These are phyloP conservation scores for Starmerella riodocensis DNA, from an alignment of 805 yeast species.

Conservation along the genomic window DNA sequence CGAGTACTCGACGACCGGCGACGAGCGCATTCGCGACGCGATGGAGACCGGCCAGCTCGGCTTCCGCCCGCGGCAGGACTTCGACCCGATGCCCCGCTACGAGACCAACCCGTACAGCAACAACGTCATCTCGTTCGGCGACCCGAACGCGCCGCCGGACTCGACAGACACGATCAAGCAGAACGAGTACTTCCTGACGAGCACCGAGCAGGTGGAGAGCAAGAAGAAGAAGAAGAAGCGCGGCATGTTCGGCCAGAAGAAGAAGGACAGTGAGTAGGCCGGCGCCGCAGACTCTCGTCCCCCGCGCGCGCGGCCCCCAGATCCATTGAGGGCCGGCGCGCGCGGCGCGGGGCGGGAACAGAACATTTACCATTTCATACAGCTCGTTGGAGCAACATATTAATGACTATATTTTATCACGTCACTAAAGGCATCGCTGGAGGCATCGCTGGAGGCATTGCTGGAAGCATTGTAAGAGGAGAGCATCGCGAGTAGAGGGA, in stretches of 20 bases:
- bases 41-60: constrained; percentile 69
- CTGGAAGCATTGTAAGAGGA: too few species aligned
- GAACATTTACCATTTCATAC: too few species aligned
- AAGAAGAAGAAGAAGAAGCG: constrained; percentile 62
- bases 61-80: constrained; percentile 64
- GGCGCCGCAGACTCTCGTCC: too few species aligned
- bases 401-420: too few species aligned
- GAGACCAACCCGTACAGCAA: constrained; percentile 28
- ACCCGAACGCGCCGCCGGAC: constrained; percentile 32
- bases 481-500: too few species aligned
- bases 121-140: constrained; percentile 31
- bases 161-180: constrained; percentile 24
- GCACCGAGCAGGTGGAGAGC: constrained; percentile 27
- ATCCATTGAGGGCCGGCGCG: too few species aligned
- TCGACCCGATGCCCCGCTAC: constrained; percentile 46
- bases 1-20: constrained; percentile 91
- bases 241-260: constrained; percentile 67
- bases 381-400: too few species aligned
- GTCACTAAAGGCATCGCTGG: too few species aligned
- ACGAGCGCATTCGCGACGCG: constrained; percentile 61
- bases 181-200: constrained; percentile 34
- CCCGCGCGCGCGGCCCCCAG: too few species aligned
- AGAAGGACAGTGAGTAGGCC: too few species aligned
- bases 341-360: too few species aligned
- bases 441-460: too few species aligned